Evolutionary conservation across 2,329 filamentous ascomycete genomes (phyloP), one percentile per base, ranked within the genome.

Genomic region (Zymoseptoria passerinii): DNA sequence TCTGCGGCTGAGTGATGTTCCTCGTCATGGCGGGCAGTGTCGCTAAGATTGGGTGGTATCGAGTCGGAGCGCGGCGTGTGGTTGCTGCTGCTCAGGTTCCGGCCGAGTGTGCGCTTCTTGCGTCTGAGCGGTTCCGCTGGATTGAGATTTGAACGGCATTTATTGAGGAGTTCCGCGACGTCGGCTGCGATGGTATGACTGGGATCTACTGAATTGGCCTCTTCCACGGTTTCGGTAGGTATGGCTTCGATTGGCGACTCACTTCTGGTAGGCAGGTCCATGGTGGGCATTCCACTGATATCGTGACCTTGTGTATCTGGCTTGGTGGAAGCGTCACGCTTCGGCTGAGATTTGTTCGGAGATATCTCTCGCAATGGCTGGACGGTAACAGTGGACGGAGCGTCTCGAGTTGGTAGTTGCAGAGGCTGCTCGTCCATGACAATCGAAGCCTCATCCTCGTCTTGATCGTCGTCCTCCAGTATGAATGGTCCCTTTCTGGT

Each of bases 31-130:
- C 58, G 52, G 19, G 49, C 20, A 49, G 55, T 53, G 5, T 61
- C 57, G 18, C 55, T 58, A 51, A 44, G 54, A 19, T 56, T 55
- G 44, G 60, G 57, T 48, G 61, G 48, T 19, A 58, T 53, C 18
- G 66, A 66, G 16, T 52, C 54, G 3, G 65, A 63, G 35, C 35
- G 35, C 35, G 35, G 35, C 16, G 35, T 44, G 13, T 60, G 67
- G 27, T 59, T 60, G 27, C 64, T 66, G 13, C 67, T 63, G 54
- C 66, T 69, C 13, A 66, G 27, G 29, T 69, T 68, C 16, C 70
- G 66, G 35, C 70, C 70, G 3, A 72, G 60, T 10, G 66, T 66
- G 1, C 68, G 63, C 44, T 67, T 56, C 59, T 70, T 71, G 9
- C 69, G 63, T 54, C 66, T 67, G 35, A 57, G 61, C 19, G 57